These are phyloP conservation scores for Annulohypoxylon truncatum DNA, from an alignment of 2,329 filamentous ascomycete species.

Conservation along the genomic window DNA sequence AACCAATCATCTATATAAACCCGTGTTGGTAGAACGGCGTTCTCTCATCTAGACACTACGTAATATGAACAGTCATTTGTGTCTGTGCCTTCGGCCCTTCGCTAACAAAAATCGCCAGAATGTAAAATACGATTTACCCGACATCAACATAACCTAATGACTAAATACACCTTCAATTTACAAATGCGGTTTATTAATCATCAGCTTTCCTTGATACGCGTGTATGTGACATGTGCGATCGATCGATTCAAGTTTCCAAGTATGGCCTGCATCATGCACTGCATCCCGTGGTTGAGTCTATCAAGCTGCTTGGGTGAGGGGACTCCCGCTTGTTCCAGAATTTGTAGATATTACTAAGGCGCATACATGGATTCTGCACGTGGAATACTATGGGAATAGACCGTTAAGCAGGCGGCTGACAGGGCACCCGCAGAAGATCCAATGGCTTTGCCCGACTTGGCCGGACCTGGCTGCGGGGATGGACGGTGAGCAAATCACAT, in stretches of 20 bases:
- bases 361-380: not conserved
- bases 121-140: too few relatives aligned
- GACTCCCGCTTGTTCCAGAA: slow-evolving; percentile 11
- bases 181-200: not conserved
- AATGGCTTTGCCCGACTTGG: slow-evolving; percentile 1
- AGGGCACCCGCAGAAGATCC: not conserved
- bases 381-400: not conserved
- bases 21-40: too few relatives aligned
- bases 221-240: slow-evolving; percentile 11
- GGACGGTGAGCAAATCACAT: slow-evolving; percentile 3
- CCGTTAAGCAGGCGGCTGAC: not conserved
- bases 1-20: too few relatives aligned
- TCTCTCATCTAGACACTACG: too few relatives aligned
- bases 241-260: slow-evolving; percentile 14
- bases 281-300: not conserved
- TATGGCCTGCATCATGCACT: slow-evolving; percentile 8
- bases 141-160: not conserved
- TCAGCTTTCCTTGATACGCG: not conserved
- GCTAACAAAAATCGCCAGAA: too few relatives aligned
- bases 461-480: not conserved
- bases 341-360: not conserved
- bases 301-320: slow-evolving; percentile 2
- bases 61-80: too few relatives aligned
- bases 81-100: too few relatives aligned
- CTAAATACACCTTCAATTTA: not conserved